These are phyloP conservation scores for Vickermania ingenoplastis DNA, from an alignment of 208 protist genomes.

Conservation along the genomic window DNA sequence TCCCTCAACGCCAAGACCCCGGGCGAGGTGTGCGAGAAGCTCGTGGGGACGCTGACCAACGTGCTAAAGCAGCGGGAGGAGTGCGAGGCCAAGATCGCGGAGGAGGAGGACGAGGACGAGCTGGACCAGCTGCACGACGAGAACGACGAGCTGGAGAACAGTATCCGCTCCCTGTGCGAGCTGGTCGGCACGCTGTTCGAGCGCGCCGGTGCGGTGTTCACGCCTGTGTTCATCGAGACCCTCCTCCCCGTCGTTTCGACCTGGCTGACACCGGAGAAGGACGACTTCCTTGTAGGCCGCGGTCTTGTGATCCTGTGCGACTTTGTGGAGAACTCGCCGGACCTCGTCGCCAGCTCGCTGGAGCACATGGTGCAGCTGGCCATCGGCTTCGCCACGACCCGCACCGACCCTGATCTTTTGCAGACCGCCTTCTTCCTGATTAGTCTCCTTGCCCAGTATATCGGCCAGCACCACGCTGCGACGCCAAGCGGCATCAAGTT, in stretches of 20 bases:
- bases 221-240: conserved; percentile 36
- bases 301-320: conserved; percentile 51
- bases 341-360: conserved; percentile 34
- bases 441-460: conserved; percentile 55
- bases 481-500: conserved; percentile 22
- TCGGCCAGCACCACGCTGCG: conserved; percentile 16
- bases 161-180: conserved; percentile 43
- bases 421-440: conserved; percentile 71
- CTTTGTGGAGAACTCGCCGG: conserved; percentile 57
- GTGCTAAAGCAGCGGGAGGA: conserved; percentile 38
- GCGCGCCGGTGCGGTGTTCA: conserved; percentile 51
- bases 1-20: conserved; percentile 25
- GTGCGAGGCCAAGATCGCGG: conserved; percentile 32
- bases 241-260: conserved; percentile 52
- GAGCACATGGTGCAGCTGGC: conserved; percentile 28
- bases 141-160: conserved; percentile 57
- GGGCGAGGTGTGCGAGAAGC: conserved; percentile 59
- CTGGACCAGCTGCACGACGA: conserved; percentile 58
- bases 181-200: conserved; percentile 60
- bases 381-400: conserved; percentile 29
- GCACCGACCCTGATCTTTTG: conserved; percentile 37
- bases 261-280: conserved; percentile 39
- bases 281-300: conserved; percentile 55
- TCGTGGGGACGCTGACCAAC: conserved; percentile 42
- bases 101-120: conserved; percentile 81